A percentile compares a stretch with the other conserved stretches of the same genome.
Conservation (phyloP, 352 stramenopile species). For the Phytophthora citricola region DNA sequence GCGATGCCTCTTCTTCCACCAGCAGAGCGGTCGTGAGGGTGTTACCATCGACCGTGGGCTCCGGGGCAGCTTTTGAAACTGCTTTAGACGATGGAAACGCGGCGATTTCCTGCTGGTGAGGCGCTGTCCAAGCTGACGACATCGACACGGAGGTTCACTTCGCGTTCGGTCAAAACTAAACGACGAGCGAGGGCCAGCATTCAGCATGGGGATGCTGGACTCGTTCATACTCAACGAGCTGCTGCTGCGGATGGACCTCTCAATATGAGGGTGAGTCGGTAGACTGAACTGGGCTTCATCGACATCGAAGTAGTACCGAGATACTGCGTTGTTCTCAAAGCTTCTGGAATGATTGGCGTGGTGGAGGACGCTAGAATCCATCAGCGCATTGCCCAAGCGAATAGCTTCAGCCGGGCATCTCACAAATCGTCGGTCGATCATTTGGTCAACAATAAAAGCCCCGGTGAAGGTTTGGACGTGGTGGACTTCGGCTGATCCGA, state of each 20-base stretch:
- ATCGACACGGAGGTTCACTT: slow-evolving; percentile 35
- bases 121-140: slow-evolving; percentile 59
- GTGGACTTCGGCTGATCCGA: slow-evolving; percentile 1
- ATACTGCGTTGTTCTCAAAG: slow-evolving; percentile 46
- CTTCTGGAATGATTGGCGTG: slow-evolving; percentile 53
- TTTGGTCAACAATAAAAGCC: slow-evolving; percentile 30
- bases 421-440: slow-evolving; percentile 49
- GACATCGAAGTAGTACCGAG: slow-evolving; percentile 50
- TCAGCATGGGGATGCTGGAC: slow-evolving; percentile 29
- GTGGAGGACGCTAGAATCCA: slow-evolving; percentile 65
- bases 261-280: slow-evolving; percentile 21
- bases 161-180: slow-evolving; percentile 22
- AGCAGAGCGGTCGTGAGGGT: slow-evolving; percentile 22
- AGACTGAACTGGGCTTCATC: slow-evolving; percentile 23
- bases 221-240: slow-evolving; percentile 26
- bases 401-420: slow-evolving; percentile 44
- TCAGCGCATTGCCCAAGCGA: slow-evolving; percentile 66
- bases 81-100: slow-evolving; percentile 17
- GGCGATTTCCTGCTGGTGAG: slow-evolving; percentile 23
- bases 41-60: slow-evolving; percentile 12
- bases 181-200: slow-evolving; percentile 14
- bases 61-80: slow-evolving; percentile 14
- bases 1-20: slow-evolving; percentile 19
- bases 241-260: slow-evolving; percentile 9
- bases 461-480: slow-evolving; percentile 17